phyloP scores from a whole-genome alignment of 1,284 basidiomycete genomes.

The Puccinia triticina region DNA sequence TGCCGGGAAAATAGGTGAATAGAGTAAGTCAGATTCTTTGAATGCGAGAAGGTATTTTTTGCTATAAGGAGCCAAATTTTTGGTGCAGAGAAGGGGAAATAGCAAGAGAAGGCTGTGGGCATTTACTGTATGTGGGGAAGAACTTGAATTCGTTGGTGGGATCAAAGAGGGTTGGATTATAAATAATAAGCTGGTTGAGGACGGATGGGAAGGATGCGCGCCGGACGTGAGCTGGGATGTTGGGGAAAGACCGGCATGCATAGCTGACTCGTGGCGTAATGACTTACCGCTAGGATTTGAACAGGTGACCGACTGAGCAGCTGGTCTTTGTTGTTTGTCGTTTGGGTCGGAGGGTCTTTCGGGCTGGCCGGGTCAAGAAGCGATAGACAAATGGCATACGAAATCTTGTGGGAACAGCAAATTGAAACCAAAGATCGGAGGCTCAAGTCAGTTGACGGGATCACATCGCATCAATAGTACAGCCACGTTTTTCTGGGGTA shows the following conservation, averaged over 20 bases:
- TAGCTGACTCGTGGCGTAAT: not conserved
- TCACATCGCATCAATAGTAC: slow-evolving; percentile 2
- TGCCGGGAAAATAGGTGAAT: not conserved
- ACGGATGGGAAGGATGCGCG: not conserved
- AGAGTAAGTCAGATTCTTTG: not conserved
- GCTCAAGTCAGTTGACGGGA: slow-evolving; percentile 5
- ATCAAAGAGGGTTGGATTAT: slow-evolving; percentile 1
- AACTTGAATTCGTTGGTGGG: not conserved
- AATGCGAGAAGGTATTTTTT: not conserved
- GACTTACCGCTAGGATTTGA: slow-evolving; percentile 15
- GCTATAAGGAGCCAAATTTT: not conserved
- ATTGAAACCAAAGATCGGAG: not conserved
- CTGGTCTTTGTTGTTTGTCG: slow-evolving; percentile 21
- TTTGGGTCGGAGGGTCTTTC: slow-evolving; percentile 25
- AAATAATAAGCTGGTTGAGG: not conserved
- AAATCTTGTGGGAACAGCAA: slow-evolving; percentile 2
- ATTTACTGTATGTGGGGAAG: slow-evolving; percentile 11
- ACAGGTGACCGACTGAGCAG: slow-evolving; percentile 26
- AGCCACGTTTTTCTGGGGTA: slow-evolving; percentile 28
- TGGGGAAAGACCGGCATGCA: not conserved
- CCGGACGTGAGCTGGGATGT: not conserved
- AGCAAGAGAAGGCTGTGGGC: not conserved
- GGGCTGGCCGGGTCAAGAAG: slow-evolving; percentile 18
- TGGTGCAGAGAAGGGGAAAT: not conserved
- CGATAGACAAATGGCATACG: slow-evolving; percentile 10